These are phyloP conservation scores for Coelastrella sp. DNA, from an alignment of 139 green algal species.

Conservation along the genomic window DNA sequence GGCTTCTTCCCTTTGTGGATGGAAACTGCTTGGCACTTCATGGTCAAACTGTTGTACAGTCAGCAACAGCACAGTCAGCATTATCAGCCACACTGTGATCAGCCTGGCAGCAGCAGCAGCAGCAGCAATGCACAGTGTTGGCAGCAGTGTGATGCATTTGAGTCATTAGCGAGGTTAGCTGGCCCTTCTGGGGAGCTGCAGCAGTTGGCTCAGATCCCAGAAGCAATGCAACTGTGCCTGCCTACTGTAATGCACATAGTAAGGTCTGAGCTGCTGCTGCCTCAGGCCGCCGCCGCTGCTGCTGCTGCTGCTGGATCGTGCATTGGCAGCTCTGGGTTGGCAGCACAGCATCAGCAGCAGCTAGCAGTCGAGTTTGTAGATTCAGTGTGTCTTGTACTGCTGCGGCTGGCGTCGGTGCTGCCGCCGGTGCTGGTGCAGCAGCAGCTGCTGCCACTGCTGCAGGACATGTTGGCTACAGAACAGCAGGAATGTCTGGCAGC, in stretches of 20 bases:
- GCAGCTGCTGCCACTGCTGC: slow-evolving; percentile 47
- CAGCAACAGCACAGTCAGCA: background rate
- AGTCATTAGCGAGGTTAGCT: slow-evolving; percentile 9
- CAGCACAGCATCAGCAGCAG: slow-evolving; percentile 11
- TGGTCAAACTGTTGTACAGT: slow-evolving; percentile 46
- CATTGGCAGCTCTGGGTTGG: background rate
- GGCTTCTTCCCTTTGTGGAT: slow-evolving; percentile 57
- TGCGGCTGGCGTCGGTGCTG: background rate
- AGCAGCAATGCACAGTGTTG: background rate
- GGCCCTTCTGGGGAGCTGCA: slow-evolving; percentile 27
- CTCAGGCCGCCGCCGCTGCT: background rate
- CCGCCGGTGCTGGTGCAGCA: slow-evolving; percentile 23
- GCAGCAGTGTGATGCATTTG: background rate
- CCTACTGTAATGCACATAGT: slow-evolving; percentile 54
- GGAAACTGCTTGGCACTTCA: slow-evolving; percentile 44
- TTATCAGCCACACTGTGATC: background rate
- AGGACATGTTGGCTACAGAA: background rate
- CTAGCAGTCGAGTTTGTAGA: slow-evolving; percentile 2
- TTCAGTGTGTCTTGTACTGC: slow-evolving; percentile 8
- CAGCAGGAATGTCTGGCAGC: background rate
- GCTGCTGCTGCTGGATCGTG: background rate
- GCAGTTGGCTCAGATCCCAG: slow-evolving; percentile 18
- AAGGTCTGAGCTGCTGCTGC: background rate
- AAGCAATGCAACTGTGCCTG: slow-evolving; percentile 58
- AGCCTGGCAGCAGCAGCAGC: background rate